A percentile compares a stretch with the other conserved stretches of the same genome.
Evolutionary conservation across 768 basidiomycete genomes (phyloP).

Genomic region (Calocybe cyanea): DNA sequence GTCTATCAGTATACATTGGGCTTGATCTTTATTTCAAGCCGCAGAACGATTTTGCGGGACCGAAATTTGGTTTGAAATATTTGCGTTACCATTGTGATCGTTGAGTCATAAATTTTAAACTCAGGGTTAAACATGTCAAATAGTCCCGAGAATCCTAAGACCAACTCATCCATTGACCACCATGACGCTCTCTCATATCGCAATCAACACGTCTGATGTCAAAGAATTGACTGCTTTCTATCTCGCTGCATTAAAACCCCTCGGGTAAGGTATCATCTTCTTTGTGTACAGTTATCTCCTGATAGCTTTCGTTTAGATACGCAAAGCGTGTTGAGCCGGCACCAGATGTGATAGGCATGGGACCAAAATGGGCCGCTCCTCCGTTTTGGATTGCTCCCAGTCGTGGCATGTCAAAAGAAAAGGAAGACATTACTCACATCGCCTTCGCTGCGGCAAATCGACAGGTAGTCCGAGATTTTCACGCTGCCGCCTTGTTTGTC

Average conservation of each 20-base stretch:
- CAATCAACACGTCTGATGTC: not conserved
- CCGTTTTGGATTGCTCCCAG: slow-evolving; percentile 4
- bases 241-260: slow-evolving; percentile 1
- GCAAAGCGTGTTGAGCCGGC: not conserved
- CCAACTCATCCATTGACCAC: not conserved
- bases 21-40: too few relatives aligned
- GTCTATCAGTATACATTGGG: too few relatives aligned
- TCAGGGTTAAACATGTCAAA: slow-evolving; percentile 3
- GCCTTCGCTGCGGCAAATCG: slow-evolving; percentile 4
- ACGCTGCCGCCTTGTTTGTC: slow-evolving; percentile 5
- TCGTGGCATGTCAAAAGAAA: not conserved
- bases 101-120: slow-evolving; percentile 6
- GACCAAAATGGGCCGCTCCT: not conserved
- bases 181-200: slow-evolving; percentile 4
- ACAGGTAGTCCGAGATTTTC: slow-evolving; percentile 5
- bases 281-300: not conserved
- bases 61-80: too few relatives aligned
- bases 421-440: not conserved
- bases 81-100: too few relatives aligned
- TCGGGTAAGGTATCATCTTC: not conserved
- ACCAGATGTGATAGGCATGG: slow-evolving; percentile 1
- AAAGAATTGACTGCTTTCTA: slow-evolving; percentile 1
- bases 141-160: not conserved
- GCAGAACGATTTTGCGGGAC: too few relatives aligned
- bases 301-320: not conserved